These are phyloP conservation scores for Ophiostoma novo-ulmi DNA, from an alignment of 2,329 filamentous ascomycete species.

Conservation along the genomic window DNA sequence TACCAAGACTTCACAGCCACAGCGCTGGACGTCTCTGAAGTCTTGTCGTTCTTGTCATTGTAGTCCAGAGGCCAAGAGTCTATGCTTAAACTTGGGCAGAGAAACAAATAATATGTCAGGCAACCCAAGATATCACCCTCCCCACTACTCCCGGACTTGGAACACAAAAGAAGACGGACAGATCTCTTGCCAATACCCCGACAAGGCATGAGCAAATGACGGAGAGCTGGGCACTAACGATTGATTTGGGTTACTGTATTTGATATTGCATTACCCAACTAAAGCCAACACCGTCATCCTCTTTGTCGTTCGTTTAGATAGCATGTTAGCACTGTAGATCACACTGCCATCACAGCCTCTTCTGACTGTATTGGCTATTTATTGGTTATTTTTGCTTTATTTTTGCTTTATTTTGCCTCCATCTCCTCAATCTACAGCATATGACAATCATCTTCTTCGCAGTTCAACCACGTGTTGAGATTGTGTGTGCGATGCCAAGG, in stretches of 20 bases:
- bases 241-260: not conserved
- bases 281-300: not conserved
- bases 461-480: not conserved
- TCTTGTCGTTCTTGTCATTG: not conserved
- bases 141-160: not conserved
- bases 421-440: not conserved
- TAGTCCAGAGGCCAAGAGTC: not conserved
- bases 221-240: not conserved
- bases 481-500: not conserved
- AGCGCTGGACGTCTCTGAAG: slow-evolving; percentile 2
- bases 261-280: not conserved
- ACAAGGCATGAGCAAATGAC: not conserved
- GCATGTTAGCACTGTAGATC: not conserved
- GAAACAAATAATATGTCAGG: not conserved
- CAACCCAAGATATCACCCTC: not conserved
- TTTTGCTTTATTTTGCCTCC: not conserved
- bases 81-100: not conserved
- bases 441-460: not conserved
- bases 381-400: not conserved
- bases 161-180: slow-evolving; percentile 6
- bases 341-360: not conserved
- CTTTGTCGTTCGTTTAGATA: not conserved
- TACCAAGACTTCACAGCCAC: slow-evolving; percentile 18
- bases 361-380: not conserved
- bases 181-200: not conserved